These are phyloP conservation scores for Gastroboletus turbinatus DNA, from an alignment of 1,284 basidiomycete genomes.

Conservation along the genomic window DNA sequence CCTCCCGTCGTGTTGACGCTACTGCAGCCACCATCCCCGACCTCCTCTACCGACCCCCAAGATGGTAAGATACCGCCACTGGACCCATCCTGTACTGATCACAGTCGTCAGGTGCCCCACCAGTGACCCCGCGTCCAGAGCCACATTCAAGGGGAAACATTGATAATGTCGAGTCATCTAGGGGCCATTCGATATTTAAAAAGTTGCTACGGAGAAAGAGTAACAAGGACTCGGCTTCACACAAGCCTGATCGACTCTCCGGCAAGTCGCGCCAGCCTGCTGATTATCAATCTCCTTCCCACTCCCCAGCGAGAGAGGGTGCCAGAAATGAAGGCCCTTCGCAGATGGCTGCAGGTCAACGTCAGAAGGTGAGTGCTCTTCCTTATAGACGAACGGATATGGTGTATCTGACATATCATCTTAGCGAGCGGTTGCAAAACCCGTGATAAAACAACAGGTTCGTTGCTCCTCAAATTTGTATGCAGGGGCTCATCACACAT, in stretches of 20 bases:
- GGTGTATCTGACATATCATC: neutral
- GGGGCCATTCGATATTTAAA: neutral
- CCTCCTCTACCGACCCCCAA: too few species aligned
- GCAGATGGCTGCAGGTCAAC: neutral
- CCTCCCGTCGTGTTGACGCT: too few species aligned
- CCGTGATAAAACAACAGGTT: neutral
- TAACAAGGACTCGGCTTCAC: too few species aligned
- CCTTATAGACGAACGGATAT: neutral
- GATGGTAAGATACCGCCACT: neutral
- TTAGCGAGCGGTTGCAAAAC: neutral
- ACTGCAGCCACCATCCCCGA: too few species aligned
- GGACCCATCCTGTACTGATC: neutral
- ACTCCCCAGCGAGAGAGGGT: neutral
- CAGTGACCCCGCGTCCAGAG: too few species aligned
- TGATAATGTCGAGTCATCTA: too few species aligned
- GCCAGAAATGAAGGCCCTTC: neutral
- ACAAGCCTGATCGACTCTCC: neutral
- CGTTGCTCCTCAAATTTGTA: neutral
- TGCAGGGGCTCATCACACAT: too few species aligned
- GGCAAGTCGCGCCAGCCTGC: neutral
- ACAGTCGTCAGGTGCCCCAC: neutral
- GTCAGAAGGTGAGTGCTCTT: neutral
- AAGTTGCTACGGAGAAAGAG: neutral
- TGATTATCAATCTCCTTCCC: neutral
- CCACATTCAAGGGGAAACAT: too few species aligned